Percentiles rank a stretch among this genome's conserved stretches.
phyloP scores from a whole-genome alignment of 2,329 filamentous ascomycete species.

The Cytospora schulzeri region DNA sequence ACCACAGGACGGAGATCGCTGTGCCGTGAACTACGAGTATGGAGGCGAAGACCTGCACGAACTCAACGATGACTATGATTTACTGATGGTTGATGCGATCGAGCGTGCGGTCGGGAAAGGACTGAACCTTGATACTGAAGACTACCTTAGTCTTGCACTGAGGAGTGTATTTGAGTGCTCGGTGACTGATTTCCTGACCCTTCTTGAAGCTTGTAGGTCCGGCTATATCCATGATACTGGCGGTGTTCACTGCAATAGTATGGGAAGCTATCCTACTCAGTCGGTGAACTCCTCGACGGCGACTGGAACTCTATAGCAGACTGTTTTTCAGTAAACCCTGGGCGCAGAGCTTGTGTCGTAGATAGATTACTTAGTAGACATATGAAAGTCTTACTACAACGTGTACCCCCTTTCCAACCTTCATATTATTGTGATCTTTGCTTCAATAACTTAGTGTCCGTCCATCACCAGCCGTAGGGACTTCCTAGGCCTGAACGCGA shows the following conservation, averaged over 20 bases:
- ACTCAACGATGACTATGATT: constrained; percentile 16
- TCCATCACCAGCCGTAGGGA: no score
- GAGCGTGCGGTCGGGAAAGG: constrained; percentile 2
- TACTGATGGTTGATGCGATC: constrained; percentile 3
- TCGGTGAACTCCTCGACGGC: not conserved
- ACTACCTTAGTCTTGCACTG: not conserved
- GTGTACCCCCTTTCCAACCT: no score
- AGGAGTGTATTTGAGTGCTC: constrained; percentile 18
- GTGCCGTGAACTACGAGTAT: not conserved
- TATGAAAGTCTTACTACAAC: no score
- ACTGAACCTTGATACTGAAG: not conserved
- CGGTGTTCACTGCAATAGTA: not conserved
- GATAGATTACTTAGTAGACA: no score
- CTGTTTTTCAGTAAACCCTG: no score
- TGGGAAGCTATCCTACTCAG: not conserved
- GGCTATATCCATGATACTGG: not conserved
- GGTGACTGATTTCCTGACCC: not conserved
- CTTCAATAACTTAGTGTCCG: no score
- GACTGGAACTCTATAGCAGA: not conserved
- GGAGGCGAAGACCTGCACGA: constrained; percentile 17
- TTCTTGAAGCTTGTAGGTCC: constrained; percentile 7
- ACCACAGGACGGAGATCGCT: not conserved
- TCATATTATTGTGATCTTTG: no score
- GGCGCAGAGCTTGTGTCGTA: no score
- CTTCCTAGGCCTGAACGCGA: no score